Evolutionary conservation across 2,329 filamentous ascomycete species (phyloP), one percentile per base, ranked within the genome.

Genomic region (Diplodia mutila): DNA sequence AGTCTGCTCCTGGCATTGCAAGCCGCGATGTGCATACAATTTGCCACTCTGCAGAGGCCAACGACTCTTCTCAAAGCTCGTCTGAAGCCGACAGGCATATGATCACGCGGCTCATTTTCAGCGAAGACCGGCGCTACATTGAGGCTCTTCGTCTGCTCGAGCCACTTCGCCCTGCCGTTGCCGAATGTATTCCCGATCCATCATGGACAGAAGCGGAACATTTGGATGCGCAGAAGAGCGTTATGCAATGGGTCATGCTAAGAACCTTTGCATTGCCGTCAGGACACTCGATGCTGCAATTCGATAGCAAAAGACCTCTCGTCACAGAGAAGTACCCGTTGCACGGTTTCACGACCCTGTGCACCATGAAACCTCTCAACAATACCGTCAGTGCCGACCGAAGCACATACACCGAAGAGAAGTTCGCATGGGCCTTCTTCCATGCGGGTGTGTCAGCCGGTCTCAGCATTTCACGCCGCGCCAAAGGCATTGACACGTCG

Each of bases 361-460:
- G 94, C 75, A 84, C 95, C 9, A 94, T 99, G 83, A 95, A 93
- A 75, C 95, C 96, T 2, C 90, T 91, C 69, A 95, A 96, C 70
- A 93, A 93, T 42, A 96, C 92, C 2, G 91, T 99, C 34, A 94
- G 92, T n/a, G 93, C 95, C 7, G 95, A 99, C 75, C 93, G 94
- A 73, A 85, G 86, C 6, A 84, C 90, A 2, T 97, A 97, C 74
- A 94, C 92, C 0, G 95, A 99, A 80, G 95, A 99, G 73, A 98
- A 97, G 78, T 93, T 97, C 49, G 94, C 93, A 75, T 99, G 95
- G 95, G 94, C 94, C 0, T 99, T 97, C 80, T 99, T 99, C 80
- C 95, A 99, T 77, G 93, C 96, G 68, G 95, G 95, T 7, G 94
- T 96, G 34, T 91, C 94, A n/a, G 92, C 92, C 27, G 95, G 95